These are phyloP conservation scores for Saccharomycopsis fibuligera DNA, from an alignment of 805 yeast species.

Conservation along the genomic window DNA sequence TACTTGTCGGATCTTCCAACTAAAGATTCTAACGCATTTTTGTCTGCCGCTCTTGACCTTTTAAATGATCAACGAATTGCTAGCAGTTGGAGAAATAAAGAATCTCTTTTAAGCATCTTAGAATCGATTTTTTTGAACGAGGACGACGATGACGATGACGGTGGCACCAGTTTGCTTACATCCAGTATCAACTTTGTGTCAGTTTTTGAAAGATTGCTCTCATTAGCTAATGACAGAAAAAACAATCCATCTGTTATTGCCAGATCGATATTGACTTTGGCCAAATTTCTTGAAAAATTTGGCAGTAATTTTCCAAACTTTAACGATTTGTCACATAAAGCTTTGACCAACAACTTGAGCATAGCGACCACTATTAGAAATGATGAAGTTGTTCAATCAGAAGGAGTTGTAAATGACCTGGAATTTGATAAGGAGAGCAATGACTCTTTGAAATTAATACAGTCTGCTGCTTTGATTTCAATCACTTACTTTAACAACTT, in stretches of 20 bases:
- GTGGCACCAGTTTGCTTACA: no score
- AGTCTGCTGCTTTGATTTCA: conserved; percentile 39
- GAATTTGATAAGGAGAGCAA: conserved; percentile 24
- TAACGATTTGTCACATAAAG: conserved; percentile 27
- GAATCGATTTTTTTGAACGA: conserved; percentile 40
- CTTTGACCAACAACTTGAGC: conserved; percentile 10
- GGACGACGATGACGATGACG: conserved; percentile 19
- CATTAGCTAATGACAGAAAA: conserved; percentile 6
- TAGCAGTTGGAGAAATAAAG: conserved; percentile 31
- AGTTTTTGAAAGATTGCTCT: conserved; percentile 3
- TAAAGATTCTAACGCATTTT: conserved; percentile 30
- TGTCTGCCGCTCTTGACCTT: conserved; percentile 13
- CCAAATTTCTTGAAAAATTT: conserved; percentile 52
- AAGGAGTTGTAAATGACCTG: conserved; percentile 8
- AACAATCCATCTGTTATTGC: conserved; percentile 37
- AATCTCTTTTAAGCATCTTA: conserved; percentile 36
- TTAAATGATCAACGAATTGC: not conserved
- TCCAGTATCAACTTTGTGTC: conserved; percentile 2
- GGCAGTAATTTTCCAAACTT: conserved; percentile 30
- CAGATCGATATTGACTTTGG: conserved; percentile 46
- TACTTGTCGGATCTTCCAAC: conserved; percentile 45
- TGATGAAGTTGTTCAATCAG: conserved; percentile 4
- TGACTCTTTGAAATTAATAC: conserved; percentile 28
- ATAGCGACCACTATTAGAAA: conserved; percentile 6
- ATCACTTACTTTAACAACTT: conserved; percentile 45